These are phyloP conservation scores for Neurospora sublineolata DNA, from an alignment of 495 filamentous ascomycete species.

Conservation along the genomic window DNA sequence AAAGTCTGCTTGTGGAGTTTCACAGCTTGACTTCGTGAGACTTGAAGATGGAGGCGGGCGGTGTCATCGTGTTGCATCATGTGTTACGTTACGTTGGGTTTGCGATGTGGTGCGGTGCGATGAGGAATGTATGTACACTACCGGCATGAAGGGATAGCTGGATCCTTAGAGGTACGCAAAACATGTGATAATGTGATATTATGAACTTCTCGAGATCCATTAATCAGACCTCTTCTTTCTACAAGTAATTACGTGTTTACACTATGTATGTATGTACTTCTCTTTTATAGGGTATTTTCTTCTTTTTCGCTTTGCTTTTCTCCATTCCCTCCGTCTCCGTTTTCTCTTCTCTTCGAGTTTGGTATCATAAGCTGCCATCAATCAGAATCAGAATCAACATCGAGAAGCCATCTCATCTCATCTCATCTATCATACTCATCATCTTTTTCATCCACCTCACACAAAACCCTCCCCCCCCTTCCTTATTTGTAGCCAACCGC, in stretches of 20 bases:
- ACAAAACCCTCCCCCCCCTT: background rate
- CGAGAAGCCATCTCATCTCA: background rate
- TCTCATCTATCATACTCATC: background rate
- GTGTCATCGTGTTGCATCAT: background rate
- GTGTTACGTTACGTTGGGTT: background rate
- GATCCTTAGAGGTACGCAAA: background rate
- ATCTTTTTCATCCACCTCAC: background rate
- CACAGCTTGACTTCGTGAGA: background rate
- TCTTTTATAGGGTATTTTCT: background rate
- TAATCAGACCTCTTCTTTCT: background rate
- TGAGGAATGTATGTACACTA: background rate
- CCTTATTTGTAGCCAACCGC: background rate
- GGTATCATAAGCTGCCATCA: background rate
- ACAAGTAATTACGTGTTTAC: background rate
- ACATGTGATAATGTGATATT: background rate
- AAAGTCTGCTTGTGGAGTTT: background rate
- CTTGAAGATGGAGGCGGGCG: background rate
- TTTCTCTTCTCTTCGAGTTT: background rate
- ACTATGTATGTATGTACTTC: background rate
- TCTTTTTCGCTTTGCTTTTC: background rate
- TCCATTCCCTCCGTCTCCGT: background rate
- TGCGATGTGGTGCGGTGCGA: background rate
- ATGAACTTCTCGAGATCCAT: background rate
- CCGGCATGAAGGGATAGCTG: background rate
- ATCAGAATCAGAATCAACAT: background rate